Percentiles rank a stretch among this genome's conserved stretches.
These are phyloP conservation scores for Solanum aculeatissimum DNA, from an alignment of 305 asterid species.

Conservation along the genomic window DNA sequence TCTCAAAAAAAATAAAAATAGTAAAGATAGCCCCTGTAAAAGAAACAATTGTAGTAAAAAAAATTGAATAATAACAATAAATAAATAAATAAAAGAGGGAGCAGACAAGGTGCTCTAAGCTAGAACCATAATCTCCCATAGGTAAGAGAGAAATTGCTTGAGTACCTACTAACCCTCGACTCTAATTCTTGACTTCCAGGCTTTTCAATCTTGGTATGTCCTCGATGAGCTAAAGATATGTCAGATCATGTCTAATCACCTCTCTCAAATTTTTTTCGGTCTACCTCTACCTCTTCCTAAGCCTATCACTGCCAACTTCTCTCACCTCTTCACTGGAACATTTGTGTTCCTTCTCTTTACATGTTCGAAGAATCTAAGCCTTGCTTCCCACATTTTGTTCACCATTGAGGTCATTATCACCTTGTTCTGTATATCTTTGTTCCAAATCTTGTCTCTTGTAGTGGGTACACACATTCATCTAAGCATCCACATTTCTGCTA, in stretches of 20 bases:
- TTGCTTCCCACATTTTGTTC: background rate
- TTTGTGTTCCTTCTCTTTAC: background rate
- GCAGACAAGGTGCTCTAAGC: background rate
- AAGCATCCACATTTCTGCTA: too few species aligned
- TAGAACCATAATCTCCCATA: background rate
- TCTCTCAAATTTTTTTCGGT: background rate
- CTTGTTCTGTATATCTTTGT: too few species aligned
- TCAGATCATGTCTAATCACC: background rate
- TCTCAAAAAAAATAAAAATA: too few species aligned
- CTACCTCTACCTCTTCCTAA: background rate
- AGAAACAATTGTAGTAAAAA: background rate
- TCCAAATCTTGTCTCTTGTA: background rate
- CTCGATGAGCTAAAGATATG: background rate
- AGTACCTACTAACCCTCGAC: background rate
- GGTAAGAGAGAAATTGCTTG: background rate
- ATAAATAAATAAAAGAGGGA: background rate
- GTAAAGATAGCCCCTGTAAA: background rate
- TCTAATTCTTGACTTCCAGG: background rate
- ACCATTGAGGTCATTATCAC: too few species aligned
- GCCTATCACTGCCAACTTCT: background rate
- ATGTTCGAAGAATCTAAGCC: background rate
- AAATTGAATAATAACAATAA: background rate
- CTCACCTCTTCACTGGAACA: background rate
- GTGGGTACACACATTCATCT: background rate
- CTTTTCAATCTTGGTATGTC: background rate